These are phyloP conservation scores for Fusarium sp. DNA, from an alignment of 2,329 filamentous ascomycete species.

Conservation along the genomic window DNA sequence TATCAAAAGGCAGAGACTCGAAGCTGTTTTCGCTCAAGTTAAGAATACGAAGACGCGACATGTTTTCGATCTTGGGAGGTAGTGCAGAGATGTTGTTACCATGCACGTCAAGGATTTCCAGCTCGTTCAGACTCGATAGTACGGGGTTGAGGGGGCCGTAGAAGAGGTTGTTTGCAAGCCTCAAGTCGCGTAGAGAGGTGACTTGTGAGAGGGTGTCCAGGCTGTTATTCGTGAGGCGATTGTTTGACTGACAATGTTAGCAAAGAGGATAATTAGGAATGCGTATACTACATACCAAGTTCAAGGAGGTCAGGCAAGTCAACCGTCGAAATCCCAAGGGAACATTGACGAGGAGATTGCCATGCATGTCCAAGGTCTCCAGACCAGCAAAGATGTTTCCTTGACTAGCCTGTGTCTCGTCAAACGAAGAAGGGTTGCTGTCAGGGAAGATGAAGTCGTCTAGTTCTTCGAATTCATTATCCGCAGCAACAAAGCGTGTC, in stretches of 20 bases:
- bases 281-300: constrained; percentile 68
- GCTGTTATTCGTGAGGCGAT: constrained; percentile 77
- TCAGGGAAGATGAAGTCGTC: constrained; percentile 84
- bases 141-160: constrained; percentile 72
- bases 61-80: constrained; percentile 71
- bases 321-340: constrained; percentile 81
- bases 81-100: constrained; percentile 80
- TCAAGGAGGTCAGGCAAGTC: constrained; percentile 79
- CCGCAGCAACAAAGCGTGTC: constrained; percentile 83
- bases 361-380: constrained; percentile 85
- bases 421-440: constrained; percentile 62
- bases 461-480: constrained; percentile 84
- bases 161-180: constrained; percentile 80
- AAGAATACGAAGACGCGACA: constrained; percentile 76
- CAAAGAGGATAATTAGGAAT: background rate
- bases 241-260: constrained; percentile 71
- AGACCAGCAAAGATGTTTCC: constrained; percentile 84
- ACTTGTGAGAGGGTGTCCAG: constrained; percentile 81
- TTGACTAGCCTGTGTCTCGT: constrained; percentile 71
- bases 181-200: constrained; percentile 77
- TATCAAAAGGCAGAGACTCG: constrained; percentile 74
- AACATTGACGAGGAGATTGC: constrained; percentile 77
- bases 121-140: constrained; percentile 70
- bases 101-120: constrained; percentile 85
- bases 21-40: constrained; percentile 86